phyloP scores from a whole-genome alignment of 2,329 filamentous ascomycete genomes.

The Conoideocrella luteorostrata region DNA sequence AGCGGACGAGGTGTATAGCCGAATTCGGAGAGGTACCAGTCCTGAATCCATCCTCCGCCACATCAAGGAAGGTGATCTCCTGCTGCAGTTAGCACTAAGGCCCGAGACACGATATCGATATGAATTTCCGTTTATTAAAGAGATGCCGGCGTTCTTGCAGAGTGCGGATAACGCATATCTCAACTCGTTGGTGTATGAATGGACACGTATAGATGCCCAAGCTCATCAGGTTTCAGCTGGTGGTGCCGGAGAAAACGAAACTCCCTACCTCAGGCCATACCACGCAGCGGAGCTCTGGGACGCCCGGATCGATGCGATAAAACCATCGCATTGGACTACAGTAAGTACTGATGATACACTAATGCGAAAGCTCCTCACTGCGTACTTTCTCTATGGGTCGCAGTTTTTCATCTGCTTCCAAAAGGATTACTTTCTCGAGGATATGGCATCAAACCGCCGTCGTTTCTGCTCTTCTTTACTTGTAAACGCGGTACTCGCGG shows the following conservation, averaged over 20 bases:
- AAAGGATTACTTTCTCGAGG: conserved; percentile 29
- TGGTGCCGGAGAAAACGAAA: too few species aligned
- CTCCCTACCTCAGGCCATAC: conserved; percentile 24
- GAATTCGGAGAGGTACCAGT: conserved; percentile 12
- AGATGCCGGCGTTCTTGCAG: conserved; percentile 21
- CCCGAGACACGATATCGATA: conserved; percentile 29
- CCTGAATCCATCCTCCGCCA: conserved; percentile 23
- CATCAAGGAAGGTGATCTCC: conserved; percentile 26
- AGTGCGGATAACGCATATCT: conserved; percentile 16
- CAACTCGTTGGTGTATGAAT: conserved; percentile 16
- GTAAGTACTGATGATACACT: conserved; percentile 24
- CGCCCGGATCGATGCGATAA: conserved; percentile 19
- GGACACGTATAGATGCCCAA: neutral
- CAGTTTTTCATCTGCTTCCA: conserved; percentile 26
- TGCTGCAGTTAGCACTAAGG: conserved; percentile 25
- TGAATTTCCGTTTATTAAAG: conserved; percentile 25
- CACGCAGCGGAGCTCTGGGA: conserved; percentile 24
- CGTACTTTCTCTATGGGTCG: conserved; percentile 24
- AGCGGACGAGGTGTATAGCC: too few species aligned
- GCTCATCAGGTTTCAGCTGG: neutral
- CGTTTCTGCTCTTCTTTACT: conserved; percentile 28
- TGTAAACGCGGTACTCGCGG: conserved; percentile 28
- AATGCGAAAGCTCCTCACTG: conserved; percentile 19
- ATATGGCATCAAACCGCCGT: conserved; percentile 21
- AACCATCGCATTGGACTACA: conserved; percentile 26